Evolutionary conservation across 208 protist species (phyloP).

Genomic region (Wallacemonas rigidus): DNA sequence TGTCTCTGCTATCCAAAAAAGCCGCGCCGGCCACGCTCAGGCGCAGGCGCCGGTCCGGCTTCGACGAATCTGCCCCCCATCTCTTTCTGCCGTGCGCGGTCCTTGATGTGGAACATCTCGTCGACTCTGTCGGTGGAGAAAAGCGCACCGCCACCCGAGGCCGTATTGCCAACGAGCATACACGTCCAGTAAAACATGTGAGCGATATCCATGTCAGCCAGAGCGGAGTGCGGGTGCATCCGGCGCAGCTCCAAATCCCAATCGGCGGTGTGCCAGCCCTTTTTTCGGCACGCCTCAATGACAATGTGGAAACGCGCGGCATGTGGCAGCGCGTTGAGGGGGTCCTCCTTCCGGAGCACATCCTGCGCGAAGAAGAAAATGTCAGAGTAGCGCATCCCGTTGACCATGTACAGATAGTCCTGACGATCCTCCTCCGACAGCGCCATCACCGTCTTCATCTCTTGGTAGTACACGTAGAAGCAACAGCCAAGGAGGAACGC

Average conservation of each 20-base stretch:
- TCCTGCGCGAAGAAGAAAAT: slow-evolving; percentile 48
- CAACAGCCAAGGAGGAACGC: neutral
- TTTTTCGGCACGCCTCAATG: slow-evolving; percentile 52
- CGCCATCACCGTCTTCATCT: slow-evolving; percentile 47
- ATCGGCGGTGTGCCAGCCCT: slow-evolving; percentile 60
- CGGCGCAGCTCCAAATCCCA: slow-evolving; percentile 63
- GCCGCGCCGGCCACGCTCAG: slow-evolving; percentile 20
- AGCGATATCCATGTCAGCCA: slow-evolving; percentile 51
- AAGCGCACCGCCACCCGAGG: slow-evolving; percentile 41
- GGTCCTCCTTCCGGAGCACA: slow-evolving; percentile 62
- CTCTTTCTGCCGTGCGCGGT: slow-evolving; percentile 12
- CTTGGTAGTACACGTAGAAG: slow-evolving; percentile 51
- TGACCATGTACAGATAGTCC: slow-evolving; percentile 74
- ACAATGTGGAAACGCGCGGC: slow-evolving; percentile 57
- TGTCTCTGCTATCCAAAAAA: slow-evolving; percentile 28
- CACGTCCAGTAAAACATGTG: slow-evolving; percentile 69
- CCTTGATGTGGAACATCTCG: slow-evolving; percentile 29
- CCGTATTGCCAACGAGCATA: slow-evolving; percentile 46
- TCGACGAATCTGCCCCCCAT: slow-evolving; percentile 26
- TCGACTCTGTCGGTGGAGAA: slow-evolving; percentile 47
- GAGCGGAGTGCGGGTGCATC: slow-evolving; percentile 37
- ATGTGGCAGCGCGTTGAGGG: slow-evolving; percentile 60
- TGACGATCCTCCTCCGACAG: slow-evolving; percentile 57
- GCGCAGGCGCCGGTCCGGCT: slow-evolving; percentile 26
- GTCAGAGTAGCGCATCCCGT: slow-evolving; percentile 73